Percentiles rank a stretch among this genome's conserved stretches.
Evolutionary conservation across 2,329 filamentous ascomycete genomes (phyloP).

Genomic region (Penicillium sp.): DNA sequence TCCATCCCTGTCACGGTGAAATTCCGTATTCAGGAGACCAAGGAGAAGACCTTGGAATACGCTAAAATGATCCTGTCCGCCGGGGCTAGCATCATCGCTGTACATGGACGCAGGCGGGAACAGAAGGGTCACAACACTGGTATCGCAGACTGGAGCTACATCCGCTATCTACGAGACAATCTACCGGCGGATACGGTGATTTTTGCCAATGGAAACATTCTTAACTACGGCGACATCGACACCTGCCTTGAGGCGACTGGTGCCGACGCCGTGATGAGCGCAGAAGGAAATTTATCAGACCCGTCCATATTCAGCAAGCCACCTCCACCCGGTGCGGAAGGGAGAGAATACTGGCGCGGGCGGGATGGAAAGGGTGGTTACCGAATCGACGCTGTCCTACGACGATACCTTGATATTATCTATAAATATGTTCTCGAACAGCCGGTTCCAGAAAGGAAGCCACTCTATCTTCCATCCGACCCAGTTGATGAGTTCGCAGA

Average conservation of each 20-base stretch:
- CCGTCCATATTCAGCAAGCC: constrained; percentile 71
- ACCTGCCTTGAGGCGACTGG: constrained; percentile 72
- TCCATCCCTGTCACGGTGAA: constrained; percentile 86
- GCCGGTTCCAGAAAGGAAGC: constrained; percentile 55
- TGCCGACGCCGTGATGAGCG: constrained; percentile 88
- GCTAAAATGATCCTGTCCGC: constrained; percentile 77
- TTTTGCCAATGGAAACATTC: constrained; percentile 91
- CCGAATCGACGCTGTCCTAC: constrained; percentile 74
- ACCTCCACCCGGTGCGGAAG: constrained; percentile 56
- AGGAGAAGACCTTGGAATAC: constrained; percentile 78
- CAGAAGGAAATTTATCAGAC: constrained; percentile 88
- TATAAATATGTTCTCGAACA: constrained; percentile 65
- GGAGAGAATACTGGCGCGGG: constrained; percentile 78
- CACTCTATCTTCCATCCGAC: constrained; percentile 62
- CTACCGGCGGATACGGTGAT: constrained; percentile 81
- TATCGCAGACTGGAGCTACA: constrained; percentile 79
- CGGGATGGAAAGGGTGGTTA: constrained; percentile 72
- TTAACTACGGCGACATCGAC: constrained; percentile 69
- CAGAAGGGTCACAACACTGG: constrained; percentile 96
- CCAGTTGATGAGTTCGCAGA: constrained; percentile 21
- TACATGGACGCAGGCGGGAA: constrained; percentile 79
- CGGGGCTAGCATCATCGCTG: constrained; percentile 84
- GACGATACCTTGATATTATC: constrained; percentile 84
- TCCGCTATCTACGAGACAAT: constrained; percentile 72
- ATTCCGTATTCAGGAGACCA: constrained; percentile 79